Base-by-base conservation (phyloP, 805 yeast genomes). In the Cyberlindnera maritima region DNA sequence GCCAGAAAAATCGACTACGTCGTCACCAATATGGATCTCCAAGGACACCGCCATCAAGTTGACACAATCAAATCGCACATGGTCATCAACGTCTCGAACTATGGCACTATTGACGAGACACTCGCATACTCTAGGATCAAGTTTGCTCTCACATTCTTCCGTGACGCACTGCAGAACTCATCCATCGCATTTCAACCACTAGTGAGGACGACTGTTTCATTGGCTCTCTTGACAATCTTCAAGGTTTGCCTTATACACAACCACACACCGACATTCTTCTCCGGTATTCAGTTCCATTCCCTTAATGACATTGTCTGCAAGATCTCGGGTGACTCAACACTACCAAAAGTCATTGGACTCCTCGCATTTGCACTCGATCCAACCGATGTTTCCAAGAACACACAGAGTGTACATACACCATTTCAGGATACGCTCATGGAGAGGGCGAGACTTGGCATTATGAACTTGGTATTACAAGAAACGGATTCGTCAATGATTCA, bases 61-160 rank as follows among this genome's bases (percentile, higher is more conserved):
- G 62, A 58, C 21, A 25, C 32, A 5, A 51, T 61, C 36, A 54
- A 50, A 35, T 53, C 65, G 2, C 54, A 58, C 17, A 45, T 61
- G 52, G 35, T 57, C 17, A 49, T 52, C 32, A 46, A 43, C 23
- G 33, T 49, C 8, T 41, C 53, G 15, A 43, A 56, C 35, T 54
- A 57, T 19, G 46, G 57, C 11, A 39, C 49, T 1, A 50, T 49
- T 28, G 50, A 49, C 3, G 60, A 56, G 12, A 43, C 26, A 17
- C 17, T 56, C 9, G 41, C 41, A 3, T 41, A 25, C n/a, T 29
- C 60, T 2, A 52, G 54, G 31, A 29, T 57, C 10, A 47, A 42
- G 9, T 52, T 50, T 15, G 33, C 55, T 2, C 36, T 57, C 8
- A 44, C 48, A 9, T 42, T 47, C 33, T 43, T 47, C 36, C 48